Base-by-base conservation (phyloP, 140 eudicot genomes). In the Oenanthe javanica region DNA sequence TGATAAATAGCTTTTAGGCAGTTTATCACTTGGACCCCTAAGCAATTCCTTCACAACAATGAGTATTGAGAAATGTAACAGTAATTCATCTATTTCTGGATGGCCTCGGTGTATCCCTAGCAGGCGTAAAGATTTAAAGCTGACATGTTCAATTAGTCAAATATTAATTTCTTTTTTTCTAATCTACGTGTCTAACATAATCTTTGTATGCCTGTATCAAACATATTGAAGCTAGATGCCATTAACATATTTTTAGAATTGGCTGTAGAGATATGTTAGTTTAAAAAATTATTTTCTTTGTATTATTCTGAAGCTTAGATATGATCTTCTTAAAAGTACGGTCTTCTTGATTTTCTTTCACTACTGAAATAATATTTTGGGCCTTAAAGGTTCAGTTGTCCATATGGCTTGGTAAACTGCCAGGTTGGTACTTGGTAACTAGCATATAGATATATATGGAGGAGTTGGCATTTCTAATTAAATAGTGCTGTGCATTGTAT, bases 401-500 rank as follows among this genome's bases (percentile, higher is more conserved):
- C 76, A 72, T 72, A 1, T 43, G 49, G 45, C 18, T 15, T 51
- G 15, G 57, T 51, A 8, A 13, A 61, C 66, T 48, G 46, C 61
- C 80, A 36, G 71, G 36, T 48, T 66, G 9, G 49, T 46, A 75
- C 16, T n/a, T 49, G 27, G 31, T 75, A 49, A 50, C n/a, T n/a
- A 75, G 63, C 43, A 75, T 75, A 10, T 75, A 48, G 23, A 23
- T 75, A 75, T 27, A 23, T 12, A 25, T 25, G 61, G 61, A 71
- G 52, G 46, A 67, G 9, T 9, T 71, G 52, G 49, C 21, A 54
- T 40, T 21, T 74, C 19, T 75, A 50, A 77, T 72, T 16, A 80
- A 72, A 66, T 77, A 57, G 79, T 54, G 27, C 70, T 42, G 72
- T 73, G 36, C 43, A 23, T 23, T 74, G 78, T 74, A 27, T n/a